Evolutionary conservation across 768 basidiomycete species (phyloP), one percentile per base, ranked within the genome.

Genomic region (Lactifluus subvellereus): DNA sequence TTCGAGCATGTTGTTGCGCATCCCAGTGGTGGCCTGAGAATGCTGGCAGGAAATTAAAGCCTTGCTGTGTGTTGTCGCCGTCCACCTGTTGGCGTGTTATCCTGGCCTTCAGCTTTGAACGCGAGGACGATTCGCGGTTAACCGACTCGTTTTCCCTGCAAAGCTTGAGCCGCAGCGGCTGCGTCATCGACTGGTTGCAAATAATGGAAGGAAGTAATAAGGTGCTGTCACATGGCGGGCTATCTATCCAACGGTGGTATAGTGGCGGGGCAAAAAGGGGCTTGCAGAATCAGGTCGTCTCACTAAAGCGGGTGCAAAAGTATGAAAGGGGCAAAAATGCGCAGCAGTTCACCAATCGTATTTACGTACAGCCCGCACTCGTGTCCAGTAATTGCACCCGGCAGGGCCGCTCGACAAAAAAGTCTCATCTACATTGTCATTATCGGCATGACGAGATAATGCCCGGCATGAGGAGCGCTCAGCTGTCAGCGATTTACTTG

Each of bases 321-420:
- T 18, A 48, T 33, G 38, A 42, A 42, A 48, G 38, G 13, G 60
- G 60, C 16, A 61, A 49, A 54, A 49, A 54, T 61, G 37, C 60
- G 60, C 60, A 61, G 60, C 37, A 50, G 14, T 13, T 4, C 6
- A 45, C 32, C 49, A 1, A 50, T 14, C 47, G 5, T 2, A 4
- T 27, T 60, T 35, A 60, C 51, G 32, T 60, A 60, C 18, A n/a
- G 0, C 35, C 18, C 48, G 16, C 6, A 48, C 35, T 27, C 43
- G 30, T 32, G 37, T 6, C 18, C 37, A 6, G 13, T 8, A 10
- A 60, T 42, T 60, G 59, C 59, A 60, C 59, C 59, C 59, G 59
- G 33, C 11, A n/a, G 38, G 33, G 20, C 35, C 35, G 10, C 1
- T 37, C 10, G 10, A 7, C 35, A 37, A 37, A 37, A 37, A 7